phyloP scores from a whole-genome alignment of 2,329 filamentous ascomycete species.

The Grosmannia penicillata region DNA sequence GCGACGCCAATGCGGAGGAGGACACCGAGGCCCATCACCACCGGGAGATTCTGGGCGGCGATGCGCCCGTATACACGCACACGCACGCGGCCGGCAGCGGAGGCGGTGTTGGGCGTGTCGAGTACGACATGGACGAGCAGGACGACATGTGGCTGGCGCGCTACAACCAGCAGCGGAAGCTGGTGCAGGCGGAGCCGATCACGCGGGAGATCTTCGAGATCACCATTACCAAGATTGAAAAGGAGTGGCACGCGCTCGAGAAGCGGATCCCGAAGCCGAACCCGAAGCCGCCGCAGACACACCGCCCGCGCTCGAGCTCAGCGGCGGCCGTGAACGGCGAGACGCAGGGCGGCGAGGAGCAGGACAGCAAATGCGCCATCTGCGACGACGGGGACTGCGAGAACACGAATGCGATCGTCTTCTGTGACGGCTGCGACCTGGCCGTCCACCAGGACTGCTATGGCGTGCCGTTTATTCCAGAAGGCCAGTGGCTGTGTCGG shows the following conservation, averaged over 20 bases:
- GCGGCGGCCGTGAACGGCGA: slow-evolving; percentile 94
- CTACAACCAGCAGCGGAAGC: slow-evolving; percentile 63
- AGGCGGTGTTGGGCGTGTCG: slow-evolving; percentile 60
- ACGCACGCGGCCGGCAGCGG: slow-evolving; percentile 7
- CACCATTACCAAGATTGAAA: slow-evolving; percentile 96
- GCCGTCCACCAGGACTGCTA: slow-evolving; percentile 99
- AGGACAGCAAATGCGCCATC: slow-evolving; percentile 93
- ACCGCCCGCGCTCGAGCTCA: slow-evolving; percentile 81
- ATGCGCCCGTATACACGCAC: slow-evolving; percentile 5
- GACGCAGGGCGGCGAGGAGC: slow-evolving; percentile 74
- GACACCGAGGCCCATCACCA: slow-evolving; percentile 30
- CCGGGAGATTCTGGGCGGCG: too few species aligned
- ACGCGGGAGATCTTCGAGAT: slow-evolving; percentile 94
- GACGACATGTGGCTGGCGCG: slow-evolving; percentile 91
- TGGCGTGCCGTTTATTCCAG: slow-evolving; percentile 94
- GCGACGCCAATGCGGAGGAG: slow-evolving; percentile 43
- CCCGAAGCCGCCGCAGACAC: slow-evolving; percentile 88
- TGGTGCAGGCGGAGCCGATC: slow-evolving; percentile 63
- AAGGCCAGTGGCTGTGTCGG: slow-evolving; percentile 94
- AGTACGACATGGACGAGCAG: slow-evolving; percentile 99
- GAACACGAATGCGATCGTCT: slow-evolving; percentile 97
- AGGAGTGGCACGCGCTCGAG: slow-evolving; percentile 93
- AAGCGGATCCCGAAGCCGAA: slow-evolving; percentile 95
- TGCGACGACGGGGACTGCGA: slow-evolving; percentile 99
- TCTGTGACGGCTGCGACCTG: slow-evolving; percentile 94